Evolutionary conservation across 2,329 filamentous ascomycete species (phyloP).

Genomic region (Lachnellula subtilissima): DNA sequence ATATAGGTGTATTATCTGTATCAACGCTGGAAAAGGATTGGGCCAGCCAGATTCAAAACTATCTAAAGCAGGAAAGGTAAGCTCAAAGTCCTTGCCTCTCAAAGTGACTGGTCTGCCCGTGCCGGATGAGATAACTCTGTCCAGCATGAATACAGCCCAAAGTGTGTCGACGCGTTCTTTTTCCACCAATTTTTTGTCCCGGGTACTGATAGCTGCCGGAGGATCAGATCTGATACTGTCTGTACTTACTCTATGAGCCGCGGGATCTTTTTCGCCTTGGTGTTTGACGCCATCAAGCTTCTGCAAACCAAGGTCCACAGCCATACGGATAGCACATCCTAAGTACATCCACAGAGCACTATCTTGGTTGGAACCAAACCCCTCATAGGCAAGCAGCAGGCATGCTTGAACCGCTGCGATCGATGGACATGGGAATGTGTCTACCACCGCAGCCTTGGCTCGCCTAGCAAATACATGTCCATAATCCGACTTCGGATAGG

Average conservation of each 20-base stretch:
- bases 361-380: slow-evolving; percentile 83
- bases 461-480: slow-evolving; percentile 75
- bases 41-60: slow-evolving; percentile 64
- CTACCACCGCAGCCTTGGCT: slow-evolving; percentile 76
- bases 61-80: slow-evolving; percentile 56
- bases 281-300: slow-evolving; percentile 70
- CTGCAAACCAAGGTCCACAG: slow-evolving; percentile 73
- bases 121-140: slow-evolving; percentile 81
- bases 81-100: slow-evolving; percentile 78
- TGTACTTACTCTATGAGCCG: slow-evolving; percentile 34
- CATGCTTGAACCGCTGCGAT: slow-evolving; percentile 81
- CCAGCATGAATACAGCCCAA: slow-evolving; percentile 85
- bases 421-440: slow-evolving; percentile 77
- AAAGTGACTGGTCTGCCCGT: slow-evolving; percentile 81
- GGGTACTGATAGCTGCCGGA: slow-evolving; percentile 34
- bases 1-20: slow-evolving; percentile 81
- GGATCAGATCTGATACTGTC: slow-evolving; percentile 40
- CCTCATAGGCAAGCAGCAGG: slow-evolving; percentile 78
- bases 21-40: slow-evolving; percentile 71
- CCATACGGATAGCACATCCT: slow-evolving; percentile 79
- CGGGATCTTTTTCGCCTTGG: slow-evolving; percentile 38
- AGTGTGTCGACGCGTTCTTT: slow-evolving; percentile 82
- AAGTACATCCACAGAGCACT: slow-evolving; percentile 93
- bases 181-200: slow-evolving; percentile 62
- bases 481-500: slow-evolving; percentile 57